Conservation (phyloP, 192 early-diverging fungal species). For the Gaertneriomyces sp. region DNA sequence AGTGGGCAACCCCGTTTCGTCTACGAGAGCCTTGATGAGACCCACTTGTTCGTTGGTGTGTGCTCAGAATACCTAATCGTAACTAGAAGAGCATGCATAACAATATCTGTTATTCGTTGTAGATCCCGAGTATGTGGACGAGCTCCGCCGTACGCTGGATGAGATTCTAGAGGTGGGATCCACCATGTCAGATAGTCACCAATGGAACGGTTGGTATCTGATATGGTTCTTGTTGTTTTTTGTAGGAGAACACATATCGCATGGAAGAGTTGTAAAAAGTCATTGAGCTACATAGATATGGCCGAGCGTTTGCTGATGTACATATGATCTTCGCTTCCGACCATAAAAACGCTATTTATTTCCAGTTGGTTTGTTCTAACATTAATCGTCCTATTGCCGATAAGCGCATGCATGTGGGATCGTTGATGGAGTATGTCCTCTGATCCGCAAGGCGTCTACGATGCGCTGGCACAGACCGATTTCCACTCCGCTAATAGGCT, state of each 20-base stretch:
- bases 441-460: too few species aligned
- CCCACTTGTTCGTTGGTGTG: conserved; percentile 26
- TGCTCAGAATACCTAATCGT: not conserved
- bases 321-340: too few species aligned
- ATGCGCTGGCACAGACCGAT: too few species aligned
- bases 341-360: too few species aligned
- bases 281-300: too few species aligned
- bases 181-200: conserved; percentile 2
- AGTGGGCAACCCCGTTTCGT: conserved; percentile 15
- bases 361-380: too few species aligned
- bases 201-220: not conserved
- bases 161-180: conserved; percentile 20
- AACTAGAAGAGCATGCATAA: not conserved
- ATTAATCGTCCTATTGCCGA: too few species aligned
- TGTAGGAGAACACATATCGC: conserved; percentile 23
- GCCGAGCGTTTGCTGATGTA: too few species aligned
- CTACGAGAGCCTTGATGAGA: conserved; percentile 22
- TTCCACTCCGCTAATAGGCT: too few species aligned
- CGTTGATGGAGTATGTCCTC: too few species aligned
- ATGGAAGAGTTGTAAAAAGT: conserved; percentile 10
- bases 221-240: not conserved
- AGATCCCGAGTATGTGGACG: conserved; percentile 7
- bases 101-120: not conserved
- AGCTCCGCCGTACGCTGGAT: conserved; percentile 14
- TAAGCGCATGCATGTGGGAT: too few species aligned